These are phyloP conservation scores for Artemisia annua DNA, from an alignment of 129 eudicot genomes.

Conservation along the genomic window DNA sequence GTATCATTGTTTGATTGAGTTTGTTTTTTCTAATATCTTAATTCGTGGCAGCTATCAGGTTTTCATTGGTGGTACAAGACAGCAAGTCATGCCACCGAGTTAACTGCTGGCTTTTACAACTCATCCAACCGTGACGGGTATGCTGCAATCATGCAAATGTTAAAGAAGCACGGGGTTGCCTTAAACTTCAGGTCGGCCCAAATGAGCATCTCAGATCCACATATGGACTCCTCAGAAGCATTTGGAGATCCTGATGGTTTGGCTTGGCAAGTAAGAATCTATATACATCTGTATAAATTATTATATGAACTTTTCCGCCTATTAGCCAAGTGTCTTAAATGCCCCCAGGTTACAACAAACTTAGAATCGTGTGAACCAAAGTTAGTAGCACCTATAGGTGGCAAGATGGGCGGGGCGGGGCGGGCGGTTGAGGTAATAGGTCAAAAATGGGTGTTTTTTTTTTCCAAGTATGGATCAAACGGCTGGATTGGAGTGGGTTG, in stretches of 20 bases:
- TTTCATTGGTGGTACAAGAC: conserved; percentile 98
- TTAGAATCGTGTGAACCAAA: no score
- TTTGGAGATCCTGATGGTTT: conserved; percentile 79
- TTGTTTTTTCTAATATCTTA: conserved; percentile 20
- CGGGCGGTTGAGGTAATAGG: no score
- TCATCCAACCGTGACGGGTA: conserved; percentile 90
- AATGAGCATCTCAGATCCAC: conserved; percentile 49
- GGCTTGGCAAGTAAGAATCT: conserved; percentile 85
- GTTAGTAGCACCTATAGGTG: no score
- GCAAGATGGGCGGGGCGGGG: not conserved
- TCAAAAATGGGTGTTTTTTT: no score
- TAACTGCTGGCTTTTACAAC: conserved; percentile 91
- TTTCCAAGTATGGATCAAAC: no score
- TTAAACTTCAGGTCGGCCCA: conserved; percentile 66
- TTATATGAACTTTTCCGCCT: not conserved
- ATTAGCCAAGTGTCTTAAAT: not conserved
- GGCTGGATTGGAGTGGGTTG: no score
- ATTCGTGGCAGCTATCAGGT: conserved; percentile 65
- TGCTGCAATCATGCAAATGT: conserved; percentile 62
- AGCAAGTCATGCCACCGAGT: conserved; percentile 93
- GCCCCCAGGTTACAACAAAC: not conserved
- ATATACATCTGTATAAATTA: not conserved
- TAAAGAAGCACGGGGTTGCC: conserved; percentile 77
- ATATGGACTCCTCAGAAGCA: conserved; percentile 57
- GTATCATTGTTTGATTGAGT: conserved; percentile 17